A percentile compares a stretch with the other conserved stretches of the same genome.
Evolutionary conservation across 768 basidiomycete species (phyloP).

Genomic region (Boletus fagicola): DNA sequence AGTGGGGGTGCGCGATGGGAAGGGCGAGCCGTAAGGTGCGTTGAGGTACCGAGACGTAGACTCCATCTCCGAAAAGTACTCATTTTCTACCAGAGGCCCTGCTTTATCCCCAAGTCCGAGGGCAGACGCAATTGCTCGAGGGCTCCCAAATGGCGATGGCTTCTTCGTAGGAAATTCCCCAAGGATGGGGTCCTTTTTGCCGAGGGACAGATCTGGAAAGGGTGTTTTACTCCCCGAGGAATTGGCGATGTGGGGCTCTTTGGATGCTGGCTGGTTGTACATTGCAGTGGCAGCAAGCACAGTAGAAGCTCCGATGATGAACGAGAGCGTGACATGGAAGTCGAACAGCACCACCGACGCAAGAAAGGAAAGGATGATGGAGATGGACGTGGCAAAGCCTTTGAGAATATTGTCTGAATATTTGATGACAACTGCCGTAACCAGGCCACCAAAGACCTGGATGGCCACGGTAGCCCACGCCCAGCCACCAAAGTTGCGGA

Average conservation of each 20-base stretch:
- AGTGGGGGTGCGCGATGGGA: constrained; percentile 48
- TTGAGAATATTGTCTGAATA: constrained; percentile 95
- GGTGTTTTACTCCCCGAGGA: constrained; percentile 37
- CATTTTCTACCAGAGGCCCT: constrained; percentile 25
- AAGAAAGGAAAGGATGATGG: constrained; percentile 93
- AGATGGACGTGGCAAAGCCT: constrained; percentile 95
- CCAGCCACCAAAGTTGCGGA: constrained; percentile 89
- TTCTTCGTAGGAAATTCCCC: constrained; percentile 53
- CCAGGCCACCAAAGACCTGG: constrained; percentile 89
- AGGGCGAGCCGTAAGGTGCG: constrained; percentile 50
- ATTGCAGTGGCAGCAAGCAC: constrained; percentile 90
- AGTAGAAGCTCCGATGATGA: constrained; percentile 80
- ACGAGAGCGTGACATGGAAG: constrained; percentile 82
- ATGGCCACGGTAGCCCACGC: constrained; percentile 91
- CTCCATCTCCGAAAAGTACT: constrained; percentile 40
- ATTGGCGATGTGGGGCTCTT: constrained; percentile 35
- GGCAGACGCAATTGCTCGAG: constrained; percentile 49
- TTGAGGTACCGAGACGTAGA: constrained; percentile 46
- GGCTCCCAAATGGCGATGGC: constrained; percentile 49
- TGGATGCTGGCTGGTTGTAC: constrained; percentile 76
- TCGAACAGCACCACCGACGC: constrained; percentile 90
- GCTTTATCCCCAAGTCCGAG: constrained; percentile 40
- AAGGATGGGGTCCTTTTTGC: constrained; percentile 54
- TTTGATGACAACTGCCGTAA: constrained; percentile 96
- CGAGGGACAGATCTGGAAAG: constrained; percentile 45